Evolutionary conservation across 179 eudicot species (phyloP), one percentile per base, ranked within the genome.

Genomic region (Spinacia oleracea): DNA sequence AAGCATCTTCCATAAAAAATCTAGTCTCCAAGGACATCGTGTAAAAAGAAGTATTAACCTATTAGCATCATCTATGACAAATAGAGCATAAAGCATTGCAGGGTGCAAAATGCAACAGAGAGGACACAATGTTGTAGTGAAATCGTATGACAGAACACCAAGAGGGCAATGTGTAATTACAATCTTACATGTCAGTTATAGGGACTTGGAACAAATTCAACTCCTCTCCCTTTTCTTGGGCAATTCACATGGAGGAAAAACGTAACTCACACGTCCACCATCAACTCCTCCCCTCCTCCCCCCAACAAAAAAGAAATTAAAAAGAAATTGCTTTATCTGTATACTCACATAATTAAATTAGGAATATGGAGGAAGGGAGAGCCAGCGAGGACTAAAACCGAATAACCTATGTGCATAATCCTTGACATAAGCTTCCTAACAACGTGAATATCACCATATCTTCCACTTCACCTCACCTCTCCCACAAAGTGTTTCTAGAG

Each of bases 1-100:
- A 48, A 73, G 34, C 25, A 3, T 72, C 63, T 60, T 46, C 27
- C 29, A 21, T 73, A 40, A 79, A 58, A 40, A 58, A 31, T 46
- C 32, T 46, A 35, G 46, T 59, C 14, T 32, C 11, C 48, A 32
- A 9, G n/a, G 45, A 5, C 63, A 78, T 70, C 68, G 59, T 42
- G 48, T 63, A 7, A 55, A n/a, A 9, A 23, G 7, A 42, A 1
- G 32, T 38, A 35, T 7, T 53, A 35, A 70, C 6, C 56, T 29
- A 20, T 31, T 29, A 71, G 60, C 43, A 51, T 51, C 27, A 21
- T 31, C 45, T 21, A 53, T 31, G 62, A 51, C 11, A 20, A 1
- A 50, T 72, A 72, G 15, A 72, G 25, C 38, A 31, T 31, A 55
- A 14, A 50, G 16, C 10, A 51, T 20, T 18, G 29, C 62, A 32